Conservation (phyloP, 768 basidiomycete genomes). For the Rhizopogon vesiculosus region DNA sequence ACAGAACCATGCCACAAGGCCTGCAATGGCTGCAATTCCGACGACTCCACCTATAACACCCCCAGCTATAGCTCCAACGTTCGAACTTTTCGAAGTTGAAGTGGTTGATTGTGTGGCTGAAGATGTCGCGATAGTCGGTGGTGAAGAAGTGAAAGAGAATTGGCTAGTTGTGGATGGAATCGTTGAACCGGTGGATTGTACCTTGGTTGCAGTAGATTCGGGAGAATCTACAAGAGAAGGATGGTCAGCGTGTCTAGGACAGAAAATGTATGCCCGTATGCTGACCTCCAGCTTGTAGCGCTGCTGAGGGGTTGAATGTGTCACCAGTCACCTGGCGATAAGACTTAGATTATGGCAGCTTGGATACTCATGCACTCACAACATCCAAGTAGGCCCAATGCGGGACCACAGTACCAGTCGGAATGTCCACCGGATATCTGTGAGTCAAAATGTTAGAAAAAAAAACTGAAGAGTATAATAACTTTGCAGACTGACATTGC, state of each 20-base stretch:
- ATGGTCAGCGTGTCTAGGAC: background rate
- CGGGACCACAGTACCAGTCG: constrained; percentile 45
- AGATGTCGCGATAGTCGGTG: constrained; percentile 7
- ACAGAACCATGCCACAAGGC: constrained; percentile 34
- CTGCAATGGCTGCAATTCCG: constrained; percentile 38
- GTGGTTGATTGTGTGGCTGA: constrained; percentile 4
- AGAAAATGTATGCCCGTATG: background rate
- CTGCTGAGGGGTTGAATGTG: constrained; percentile 36
- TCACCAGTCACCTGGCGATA: constrained; percentile 20
- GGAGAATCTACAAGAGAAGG: constrained; percentile 28
- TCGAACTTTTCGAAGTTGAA: constrained; percentile 9
- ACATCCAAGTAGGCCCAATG: constrained; percentile 63
- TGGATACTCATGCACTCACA: constrained; percentile 26
- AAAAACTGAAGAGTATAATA: background rate
- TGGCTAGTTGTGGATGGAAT: constrained; percentile 4
- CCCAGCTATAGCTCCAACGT: constrained; percentile 55
- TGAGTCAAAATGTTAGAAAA: background rate
- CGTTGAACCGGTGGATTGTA: constrained; percentile 21
- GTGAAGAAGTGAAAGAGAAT: constrained; percentile 11
- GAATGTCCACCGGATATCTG: constrained; percentile 47
- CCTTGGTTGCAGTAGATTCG: constrained; percentile 37
- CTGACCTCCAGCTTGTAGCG: constrained; percentile 27
- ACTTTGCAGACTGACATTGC: constrained; percentile 14
- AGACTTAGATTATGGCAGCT: background rate
- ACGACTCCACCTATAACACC: constrained; percentile 63